Evolutionary conservation across 441 rosid genomes (phyloP).

Genomic region (Daphne laureola): DNA sequence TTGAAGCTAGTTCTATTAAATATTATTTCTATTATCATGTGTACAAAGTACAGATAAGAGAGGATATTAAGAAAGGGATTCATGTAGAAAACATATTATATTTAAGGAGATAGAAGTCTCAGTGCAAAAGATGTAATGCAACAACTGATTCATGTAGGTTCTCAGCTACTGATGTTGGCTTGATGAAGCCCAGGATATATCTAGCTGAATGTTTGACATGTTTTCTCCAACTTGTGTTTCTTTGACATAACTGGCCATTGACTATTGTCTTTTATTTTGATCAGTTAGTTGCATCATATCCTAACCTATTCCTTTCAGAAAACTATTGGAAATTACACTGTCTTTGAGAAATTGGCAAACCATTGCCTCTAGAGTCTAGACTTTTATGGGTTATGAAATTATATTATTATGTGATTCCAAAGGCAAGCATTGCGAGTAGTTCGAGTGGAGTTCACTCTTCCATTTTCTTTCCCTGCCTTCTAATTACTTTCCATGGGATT

Average conservation of each 20-base stretch:
- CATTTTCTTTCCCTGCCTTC: too few species aligned
- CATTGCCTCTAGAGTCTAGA: too few species aligned
- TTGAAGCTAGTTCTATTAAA: neutral
- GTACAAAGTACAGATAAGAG: slow-evolving; percentile 58
- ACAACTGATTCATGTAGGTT: slow-evolving; percentile 71
- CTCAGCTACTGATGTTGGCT: neutral
- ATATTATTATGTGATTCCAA: too few species aligned
- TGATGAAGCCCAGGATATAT: neutral
- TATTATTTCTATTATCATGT: slow-evolving; percentile 1
- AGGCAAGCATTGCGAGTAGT: too few species aligned
- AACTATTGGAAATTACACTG: too few species aligned
- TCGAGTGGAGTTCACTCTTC: too few species aligned
- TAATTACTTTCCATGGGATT: too few species aligned
- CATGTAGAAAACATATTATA: slow-evolving; percentile 93
- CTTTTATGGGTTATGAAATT: too few species aligned
- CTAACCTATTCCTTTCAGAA: too few species aligned
- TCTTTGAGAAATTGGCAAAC: too few species aligned
- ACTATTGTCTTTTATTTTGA: neutral
- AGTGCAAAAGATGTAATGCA: slow-evolving; percentile 87
- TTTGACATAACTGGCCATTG: too few species aligned
- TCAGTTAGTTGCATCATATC: neutral
- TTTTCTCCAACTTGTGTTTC: neutral
- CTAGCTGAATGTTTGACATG: neutral
- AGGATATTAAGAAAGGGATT: slow-evolving; percentile 86
- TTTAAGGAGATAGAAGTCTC: slow-evolving; percentile 88